Evolutionary conservation across 2,329 filamentous ascomycete species (phyloP).

Genomic region (Tolypocladium album): DNA sequence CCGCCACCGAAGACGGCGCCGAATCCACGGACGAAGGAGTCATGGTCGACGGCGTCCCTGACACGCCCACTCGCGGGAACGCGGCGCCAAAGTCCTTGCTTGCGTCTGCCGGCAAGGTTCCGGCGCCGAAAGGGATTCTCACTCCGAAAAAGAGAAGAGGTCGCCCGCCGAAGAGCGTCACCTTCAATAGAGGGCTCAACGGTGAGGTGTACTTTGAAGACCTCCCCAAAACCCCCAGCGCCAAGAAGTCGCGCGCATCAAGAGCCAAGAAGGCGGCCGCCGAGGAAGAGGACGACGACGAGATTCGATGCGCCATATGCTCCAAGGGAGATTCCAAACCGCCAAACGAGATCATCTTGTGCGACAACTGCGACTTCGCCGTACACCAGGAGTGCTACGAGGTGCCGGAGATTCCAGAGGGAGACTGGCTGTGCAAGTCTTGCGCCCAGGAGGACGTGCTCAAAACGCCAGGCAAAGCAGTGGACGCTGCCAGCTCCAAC

Average conservation of each 20-base stretch:
- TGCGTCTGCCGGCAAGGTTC: conserved; percentile 4
- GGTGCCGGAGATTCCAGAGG: conserved; percentile 45
- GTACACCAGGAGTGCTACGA: conserved; percentile 53
- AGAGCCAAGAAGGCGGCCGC: conserved; percentile 15
- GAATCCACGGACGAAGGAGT: conserved; percentile 1
- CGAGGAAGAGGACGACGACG: conserved; percentile 29
- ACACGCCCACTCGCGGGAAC: conserved; percentile 4
- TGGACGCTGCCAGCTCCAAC: conserved; percentile 7
- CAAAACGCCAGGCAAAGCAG: conserved; percentile 17
- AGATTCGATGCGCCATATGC: conserved; percentile 48
- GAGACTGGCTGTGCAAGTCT: conserved; percentile 52
- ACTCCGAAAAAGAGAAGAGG: conserved; percentile 39
- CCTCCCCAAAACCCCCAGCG: conserved; percentile 27
- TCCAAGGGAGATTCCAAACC: conserved; percentile 43
- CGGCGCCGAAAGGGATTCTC: conserved; percentile 42
- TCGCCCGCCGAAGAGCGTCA: conserved; percentile 41
- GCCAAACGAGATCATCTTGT: conserved; percentile 53
- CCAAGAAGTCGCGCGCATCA: conserved; percentile 12
- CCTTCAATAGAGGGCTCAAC: conserved; percentile 30
- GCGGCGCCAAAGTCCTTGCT: neutral
- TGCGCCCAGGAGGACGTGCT: conserved; percentile 39
- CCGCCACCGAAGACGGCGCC: neutral
- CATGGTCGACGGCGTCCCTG: neutral
- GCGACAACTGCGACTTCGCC: conserved; percentile 52
- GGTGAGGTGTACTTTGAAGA: conserved; percentile 43